Base-by-base conservation (phyloP, 2,329 filamentous ascomycete genomes). In the Apiospora saccharicola region DNA sequence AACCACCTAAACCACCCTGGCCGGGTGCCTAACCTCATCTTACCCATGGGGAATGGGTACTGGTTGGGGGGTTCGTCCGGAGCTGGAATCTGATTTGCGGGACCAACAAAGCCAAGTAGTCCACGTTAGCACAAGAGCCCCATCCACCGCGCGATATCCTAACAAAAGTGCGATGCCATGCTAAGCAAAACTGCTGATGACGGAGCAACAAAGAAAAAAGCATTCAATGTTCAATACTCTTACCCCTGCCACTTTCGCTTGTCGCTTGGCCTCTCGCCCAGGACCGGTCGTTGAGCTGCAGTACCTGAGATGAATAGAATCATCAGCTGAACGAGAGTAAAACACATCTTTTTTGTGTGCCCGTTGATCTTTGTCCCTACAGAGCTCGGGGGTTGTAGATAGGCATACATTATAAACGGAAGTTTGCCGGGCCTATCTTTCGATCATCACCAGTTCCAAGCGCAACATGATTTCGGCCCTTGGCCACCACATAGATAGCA, bases 21-120 rank as follows among this genome's bases (percentile, higher is more conserved):
- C 57, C 57, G 34, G 57, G 57, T 41, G 57, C 57, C 57, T 64
- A 64, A 64, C 57, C 57, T 64, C 57, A 41, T 64, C 22, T 64
- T 64, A 41, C 57, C 57, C 57, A 64, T 34, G 57, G 57, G 57
- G 57, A 10, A 34, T 22, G 26, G 57, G 53, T 19, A 57, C 37
- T 41, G 37, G 37, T 19, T 30, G 57, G 57, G 57, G 57, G 57
- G 34, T 41, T 64, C 57, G 57, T 64, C 34, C 57, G 34, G 30
- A 61, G 26, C 53, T 61, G 53, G 26, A 30, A 30, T 12, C 53
- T 61, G 30, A 30, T 37, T 61, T 37, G 53, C 26, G 53, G 53
- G 53, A 37, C 30, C 34, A 30, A 30, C 26, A 30, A 30, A 57
- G 44, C 5, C 4, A 47, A n/a, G 53, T 61, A 61, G 26, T 19